Evolutionary conservation across 805 yeast genomes (phyloP).

Genomic region (Diddensiella santjacobensis): DNA sequence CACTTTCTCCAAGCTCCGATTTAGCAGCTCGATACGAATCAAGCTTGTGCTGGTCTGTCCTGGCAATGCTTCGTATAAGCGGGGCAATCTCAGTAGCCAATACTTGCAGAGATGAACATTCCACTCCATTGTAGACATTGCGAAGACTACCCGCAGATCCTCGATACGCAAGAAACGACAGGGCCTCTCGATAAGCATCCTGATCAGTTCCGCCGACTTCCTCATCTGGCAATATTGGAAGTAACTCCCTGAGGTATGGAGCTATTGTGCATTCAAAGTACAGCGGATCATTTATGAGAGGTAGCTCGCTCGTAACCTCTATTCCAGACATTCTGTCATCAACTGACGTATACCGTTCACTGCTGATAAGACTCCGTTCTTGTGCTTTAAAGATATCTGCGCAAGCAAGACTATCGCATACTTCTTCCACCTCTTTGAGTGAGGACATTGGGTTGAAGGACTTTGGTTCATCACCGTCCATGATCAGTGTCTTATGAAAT

Average conservation of each 20-base stretch:
- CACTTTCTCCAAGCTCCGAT: background rate
- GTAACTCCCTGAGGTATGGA: background rate
- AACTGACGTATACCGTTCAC: slow-evolving; percentile 1
- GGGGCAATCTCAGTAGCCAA: slow-evolving; percentile 29
- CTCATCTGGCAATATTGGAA: background rate
- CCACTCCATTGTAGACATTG: slow-evolving; percentile 11
- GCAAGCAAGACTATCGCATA: slow-evolving; percentile 4
- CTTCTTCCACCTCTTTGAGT: slow-evolving; percentile 2
- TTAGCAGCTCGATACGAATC: background rate
- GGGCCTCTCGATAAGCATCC: slow-evolving; percentile 10
- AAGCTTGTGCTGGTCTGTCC: slow-evolving; percentile 20
- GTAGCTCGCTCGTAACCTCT: slow-evolving; percentile 4
- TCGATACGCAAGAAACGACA: slow-evolving; percentile 13
- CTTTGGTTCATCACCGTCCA: background rate
- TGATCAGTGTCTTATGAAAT: slow-evolving; percentile 3
- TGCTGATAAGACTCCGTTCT: background rate
- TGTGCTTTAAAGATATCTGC: slow-evolving; percentile 7
- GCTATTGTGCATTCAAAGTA: slow-evolving; percentile 9
- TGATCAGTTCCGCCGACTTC: slow-evolving; percentile 1
- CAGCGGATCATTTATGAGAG: slow-evolving; percentile 8
- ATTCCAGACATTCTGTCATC: slow-evolving; percentile 7
- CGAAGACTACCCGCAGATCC: background rate
- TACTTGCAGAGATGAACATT: slow-evolving; percentile 11
- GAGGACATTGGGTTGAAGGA: background rate
- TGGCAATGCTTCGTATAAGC: slow-evolving; percentile 29